These are phyloP conservation scores for Hypoxylon sp. DNA, from an alignment of 2,329 filamentous ascomycete species.

Conservation along the genomic window DNA sequence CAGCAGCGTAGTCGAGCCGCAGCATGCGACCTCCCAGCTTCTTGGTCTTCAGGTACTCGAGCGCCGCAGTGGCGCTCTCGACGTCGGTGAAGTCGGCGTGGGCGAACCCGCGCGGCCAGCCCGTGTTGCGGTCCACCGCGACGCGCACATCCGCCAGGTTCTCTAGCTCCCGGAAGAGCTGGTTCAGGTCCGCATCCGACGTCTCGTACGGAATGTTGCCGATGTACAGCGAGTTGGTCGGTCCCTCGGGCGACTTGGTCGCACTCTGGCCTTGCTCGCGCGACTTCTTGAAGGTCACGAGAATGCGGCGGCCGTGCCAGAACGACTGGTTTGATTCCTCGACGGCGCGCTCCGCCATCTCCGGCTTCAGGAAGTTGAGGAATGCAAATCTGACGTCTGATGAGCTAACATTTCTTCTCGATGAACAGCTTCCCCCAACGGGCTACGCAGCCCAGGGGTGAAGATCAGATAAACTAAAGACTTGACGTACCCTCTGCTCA, in stretches of 20 bases:
- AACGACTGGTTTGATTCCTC: constrained; percentile 42
- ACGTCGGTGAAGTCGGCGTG: constrained; percentile 81
- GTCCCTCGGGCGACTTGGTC: constrained; percentile 40
- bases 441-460: neutral
- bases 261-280: constrained; percentile 34
- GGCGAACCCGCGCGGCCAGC: constrained; percentile 82
- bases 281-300: constrained; percentile 33
- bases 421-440: neutral
- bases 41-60: constrained; percentile 62
- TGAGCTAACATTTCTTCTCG: constrained; percentile 22
- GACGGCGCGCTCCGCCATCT: constrained; percentile 37
- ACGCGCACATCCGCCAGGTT: constrained; percentile 80
- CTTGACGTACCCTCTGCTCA: constrained; percentile 46
- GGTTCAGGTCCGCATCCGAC: constrained; percentile 82
- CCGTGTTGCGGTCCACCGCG: constrained; percentile 81
- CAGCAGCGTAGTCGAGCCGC: constrained; percentile 65
- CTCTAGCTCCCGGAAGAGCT: constrained; percentile 73
- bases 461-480: neutral
- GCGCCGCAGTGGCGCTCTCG: constrained; percentile 68
- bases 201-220: constrained; percentile 89
- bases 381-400: constrained; percentile 42
- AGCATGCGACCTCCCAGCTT: constrained; percentile 71
- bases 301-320: constrained; percentile 48
- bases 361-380: constrained; percentile 33
- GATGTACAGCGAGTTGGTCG: constrained; percentile 76